These are phyloP conservation scores for Oidiodendron maius DNA, from an alignment of 495 filamentous ascomycete species.

Conservation along the genomic window DNA sequence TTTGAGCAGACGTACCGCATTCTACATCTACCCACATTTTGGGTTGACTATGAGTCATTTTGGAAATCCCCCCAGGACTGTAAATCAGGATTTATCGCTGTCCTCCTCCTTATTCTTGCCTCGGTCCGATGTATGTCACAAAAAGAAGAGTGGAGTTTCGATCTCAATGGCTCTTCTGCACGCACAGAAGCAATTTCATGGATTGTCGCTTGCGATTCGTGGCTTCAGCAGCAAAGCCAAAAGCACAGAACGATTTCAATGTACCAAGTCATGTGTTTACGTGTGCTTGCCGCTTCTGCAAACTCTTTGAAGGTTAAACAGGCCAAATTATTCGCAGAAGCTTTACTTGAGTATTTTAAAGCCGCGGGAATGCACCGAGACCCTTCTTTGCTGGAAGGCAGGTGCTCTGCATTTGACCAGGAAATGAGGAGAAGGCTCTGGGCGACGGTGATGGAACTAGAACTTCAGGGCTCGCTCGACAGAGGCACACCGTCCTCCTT, in stretches of 20 bases:
- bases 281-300: neutral
- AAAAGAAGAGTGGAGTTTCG: neutral
- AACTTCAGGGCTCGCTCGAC: conserved; percentile 3
- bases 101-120: neutral
- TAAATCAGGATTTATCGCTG: neutral
- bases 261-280: conserved; percentile 2
- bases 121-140: neutral
- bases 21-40: neutral
- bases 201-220: neutral
- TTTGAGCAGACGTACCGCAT: neutral
- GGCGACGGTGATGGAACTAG: conserved; percentile 2
- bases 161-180: neutral
- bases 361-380: conserved; percentile 1
- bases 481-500: neutral
- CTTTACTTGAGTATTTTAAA: neutral
- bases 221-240: neutral
- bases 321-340: neutral
- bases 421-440: conserved; percentile 2
- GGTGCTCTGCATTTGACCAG: neutral
- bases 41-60: neutral
- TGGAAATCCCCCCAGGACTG: neutral
- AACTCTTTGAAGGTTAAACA: neutral
- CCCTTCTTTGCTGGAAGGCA: neutral
- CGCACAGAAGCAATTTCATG: neutral
- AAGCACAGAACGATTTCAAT: neutral